These are phyloP conservation scores for Termitomyces sp. DNA, from an alignment of 768 basidiomycete genomes.

Conservation along the genomic window DNA sequence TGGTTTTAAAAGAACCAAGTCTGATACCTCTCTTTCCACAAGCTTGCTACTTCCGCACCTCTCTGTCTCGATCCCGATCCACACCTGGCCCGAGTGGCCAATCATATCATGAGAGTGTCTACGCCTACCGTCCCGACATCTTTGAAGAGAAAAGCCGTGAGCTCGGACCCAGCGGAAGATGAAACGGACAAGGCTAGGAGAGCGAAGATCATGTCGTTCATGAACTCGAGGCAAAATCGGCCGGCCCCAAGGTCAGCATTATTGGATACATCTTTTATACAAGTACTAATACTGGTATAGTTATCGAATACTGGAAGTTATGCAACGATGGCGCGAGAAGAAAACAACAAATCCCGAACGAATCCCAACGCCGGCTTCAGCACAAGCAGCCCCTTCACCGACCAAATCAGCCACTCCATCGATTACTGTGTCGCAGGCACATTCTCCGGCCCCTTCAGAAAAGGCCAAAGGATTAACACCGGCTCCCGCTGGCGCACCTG, in stretches of 20 bases:
- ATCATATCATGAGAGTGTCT: slow-evolving; percentile 69
- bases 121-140: slow-evolving; percentile 70
- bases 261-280: background rate
- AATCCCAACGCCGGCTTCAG: slow-evolving; percentile 15
- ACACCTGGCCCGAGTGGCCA: slow-evolving; percentile 71
- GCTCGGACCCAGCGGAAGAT: slow-evolving; percentile 70
- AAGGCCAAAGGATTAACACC: slow-evolving; percentile 24
- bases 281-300: slow-evolving; percentile 26
- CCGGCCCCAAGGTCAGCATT: slow-evolving; percentile 46
- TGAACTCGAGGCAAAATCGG: slow-evolving; percentile 59
- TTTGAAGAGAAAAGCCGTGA: slow-evolving; percentile 72
- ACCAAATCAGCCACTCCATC: slow-evolving; percentile 27
- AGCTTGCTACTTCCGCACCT: slow-evolving; percentile 75
- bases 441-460: slow-evolving; percentile 27
- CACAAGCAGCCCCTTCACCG: slow-evolving; percentile 19
- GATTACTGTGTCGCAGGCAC: slow-evolving; percentile 24
- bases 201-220: slow-evolving; percentile 74
- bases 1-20: slow-evolving; percentile 1
- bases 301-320: slow-evolving; percentile 55
- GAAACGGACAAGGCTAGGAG: slow-evolving; percentile 72
- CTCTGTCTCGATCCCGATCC: slow-evolving; percentile 81
- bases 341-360: slow-evolving; percentile 20
- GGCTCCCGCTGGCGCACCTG: slow-evolving; percentile 21
- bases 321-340: slow-evolving; percentile 28
- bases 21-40: slow-evolving; percentile 2